Evolutionary conservation across 371 early-diverging fungal genomes (phyloP).

Genomic region (Mucor circinelloides): DNA sequence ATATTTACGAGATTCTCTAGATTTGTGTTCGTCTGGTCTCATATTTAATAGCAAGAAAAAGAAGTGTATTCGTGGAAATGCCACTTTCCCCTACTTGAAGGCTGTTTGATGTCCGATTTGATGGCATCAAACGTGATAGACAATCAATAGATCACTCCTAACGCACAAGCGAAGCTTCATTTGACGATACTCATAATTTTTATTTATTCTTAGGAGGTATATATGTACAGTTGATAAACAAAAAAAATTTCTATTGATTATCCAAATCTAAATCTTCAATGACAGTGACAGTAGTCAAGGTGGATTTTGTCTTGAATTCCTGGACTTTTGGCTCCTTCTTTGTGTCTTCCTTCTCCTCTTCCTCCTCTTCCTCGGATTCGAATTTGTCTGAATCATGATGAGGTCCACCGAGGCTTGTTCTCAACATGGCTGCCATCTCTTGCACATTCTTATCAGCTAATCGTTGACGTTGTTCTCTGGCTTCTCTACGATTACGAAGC

Average conservation of each 20-base stretch:
- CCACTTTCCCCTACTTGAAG: no score
- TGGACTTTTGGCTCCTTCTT: conserved; percentile 42
- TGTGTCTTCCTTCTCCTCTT: conserved; percentile 36
- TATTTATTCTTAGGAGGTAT: background rate
- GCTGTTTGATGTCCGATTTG: background rate
- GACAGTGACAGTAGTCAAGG: conserved; percentile 74
- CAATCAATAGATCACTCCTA: background rate
- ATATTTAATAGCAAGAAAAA: conserved; percentile 22
- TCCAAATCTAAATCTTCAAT: conserved; percentile 70
- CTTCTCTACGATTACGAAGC: conserved; percentile 55
- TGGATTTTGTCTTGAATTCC: conserved; percentile 58
- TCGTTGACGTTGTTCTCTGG: conserved; percentile 45
- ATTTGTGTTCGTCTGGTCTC: conserved; percentile 55
- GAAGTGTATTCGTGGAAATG: background rate
- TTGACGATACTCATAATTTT: background rate
- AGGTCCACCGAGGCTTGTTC: conserved; percentile 22
- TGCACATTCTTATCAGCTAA: conserved; percentile 48
- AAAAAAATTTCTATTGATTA: conserved; percentile 15
- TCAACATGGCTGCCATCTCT: conserved; percentile 45
- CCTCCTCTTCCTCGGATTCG: conserved; percentile 43
- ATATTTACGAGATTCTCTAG: conserved; percentile 48
- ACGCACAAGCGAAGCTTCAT: no score
- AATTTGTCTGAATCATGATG: conserved; percentile 29
- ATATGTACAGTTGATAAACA: background rate
- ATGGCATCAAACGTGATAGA: background rate